These are phyloP conservation scores for Plasmodium yoelii DNA, from an alignment of 169 alveolate genomes.

Conservation along the genomic window DNA sequence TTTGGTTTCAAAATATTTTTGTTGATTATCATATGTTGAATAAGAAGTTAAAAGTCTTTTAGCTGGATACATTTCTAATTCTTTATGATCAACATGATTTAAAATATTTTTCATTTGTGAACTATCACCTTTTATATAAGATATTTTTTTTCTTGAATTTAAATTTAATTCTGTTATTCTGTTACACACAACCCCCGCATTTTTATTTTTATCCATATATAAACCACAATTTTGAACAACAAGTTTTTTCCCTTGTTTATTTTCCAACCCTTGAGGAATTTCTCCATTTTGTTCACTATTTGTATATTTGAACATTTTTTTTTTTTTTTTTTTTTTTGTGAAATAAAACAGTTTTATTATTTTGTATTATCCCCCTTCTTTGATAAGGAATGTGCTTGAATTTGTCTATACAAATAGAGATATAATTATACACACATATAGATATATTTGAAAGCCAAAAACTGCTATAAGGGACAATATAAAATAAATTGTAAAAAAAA, in stretches of 20 bases:
- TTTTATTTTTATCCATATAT: constrained; percentile 26
- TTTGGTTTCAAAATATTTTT: constrained; percentile 64
- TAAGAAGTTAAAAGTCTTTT: constrained; percentile 52
- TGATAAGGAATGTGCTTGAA: no score
- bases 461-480: no score
- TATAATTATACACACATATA: no score
- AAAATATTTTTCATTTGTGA: constrained; percentile 68
- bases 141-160: constrained; percentile 49
- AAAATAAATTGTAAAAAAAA: no score
- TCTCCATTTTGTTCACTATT: neutral
- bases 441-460: no score
- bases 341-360: no score
- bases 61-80: constrained; percentile 17
- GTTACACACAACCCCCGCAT: constrained; percentile 75
- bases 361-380: no score
- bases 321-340: neutral
- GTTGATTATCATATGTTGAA: constrained; percentile 68
- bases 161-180: constrained; percentile 68
- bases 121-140: constrained; percentile 44
- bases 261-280: constrained; percentile 3
- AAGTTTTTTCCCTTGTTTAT: constrained; percentile 27
- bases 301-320: constrained; percentile 3
- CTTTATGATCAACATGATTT: constrained; percentile 21
- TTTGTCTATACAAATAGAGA: no score
- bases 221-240: constrained; percentile 36